Percentiles rank a stretch among this genome's conserved stretches.
Evolutionary conservation across 2,329 filamentous ascomycete species (phyloP).

Genomic region (Paecilomyces niveus): DNA sequence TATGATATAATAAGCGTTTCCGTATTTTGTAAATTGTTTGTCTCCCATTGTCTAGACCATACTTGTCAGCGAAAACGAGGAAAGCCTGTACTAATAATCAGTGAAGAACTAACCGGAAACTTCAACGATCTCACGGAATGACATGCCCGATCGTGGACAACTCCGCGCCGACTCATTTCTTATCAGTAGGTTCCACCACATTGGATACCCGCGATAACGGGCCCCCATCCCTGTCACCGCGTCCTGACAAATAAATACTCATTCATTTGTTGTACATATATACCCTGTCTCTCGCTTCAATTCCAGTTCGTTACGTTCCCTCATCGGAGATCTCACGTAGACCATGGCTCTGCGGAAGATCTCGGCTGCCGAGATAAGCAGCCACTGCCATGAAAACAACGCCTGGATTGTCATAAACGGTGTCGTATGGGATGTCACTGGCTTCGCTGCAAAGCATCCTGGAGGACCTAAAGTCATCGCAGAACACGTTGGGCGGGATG

Average conservation of each 20-base stretch:
- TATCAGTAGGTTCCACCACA: neutral
- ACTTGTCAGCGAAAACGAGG: too few species aligned
- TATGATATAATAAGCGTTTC: neutral
- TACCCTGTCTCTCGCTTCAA: neutral
- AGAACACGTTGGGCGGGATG: slow-evolving; percentile 48
- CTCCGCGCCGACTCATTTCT: neutral
- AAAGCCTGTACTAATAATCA: neutral
- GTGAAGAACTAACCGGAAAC: neutral
- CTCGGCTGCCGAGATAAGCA: neutral
- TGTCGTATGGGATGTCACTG: slow-evolving; percentile 55
- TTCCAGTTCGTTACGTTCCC: neutral
- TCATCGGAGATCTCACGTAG: neutral
- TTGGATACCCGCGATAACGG: neutral
- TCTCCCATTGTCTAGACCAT: too few species aligned
- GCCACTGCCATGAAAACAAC: slow-evolving; percentile 18
- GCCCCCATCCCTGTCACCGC: neutral
- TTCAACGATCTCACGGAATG: too few species aligned
- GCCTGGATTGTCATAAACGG: slow-evolving; percentile 60
- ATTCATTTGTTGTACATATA: neutral
- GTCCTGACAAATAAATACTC: neutral
- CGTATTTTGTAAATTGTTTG: neutral
- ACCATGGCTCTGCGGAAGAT: neutral
- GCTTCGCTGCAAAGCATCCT: slow-evolving; percentile 51
- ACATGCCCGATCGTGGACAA: too few species aligned
- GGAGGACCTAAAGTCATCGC: slow-evolving; percentile 72